Evolutionary conservation across 2,329 filamentous ascomycete species (phyloP), one percentile per base, ranked within the genome.

Genomic region (Macrophomina phaseolina): DNA sequence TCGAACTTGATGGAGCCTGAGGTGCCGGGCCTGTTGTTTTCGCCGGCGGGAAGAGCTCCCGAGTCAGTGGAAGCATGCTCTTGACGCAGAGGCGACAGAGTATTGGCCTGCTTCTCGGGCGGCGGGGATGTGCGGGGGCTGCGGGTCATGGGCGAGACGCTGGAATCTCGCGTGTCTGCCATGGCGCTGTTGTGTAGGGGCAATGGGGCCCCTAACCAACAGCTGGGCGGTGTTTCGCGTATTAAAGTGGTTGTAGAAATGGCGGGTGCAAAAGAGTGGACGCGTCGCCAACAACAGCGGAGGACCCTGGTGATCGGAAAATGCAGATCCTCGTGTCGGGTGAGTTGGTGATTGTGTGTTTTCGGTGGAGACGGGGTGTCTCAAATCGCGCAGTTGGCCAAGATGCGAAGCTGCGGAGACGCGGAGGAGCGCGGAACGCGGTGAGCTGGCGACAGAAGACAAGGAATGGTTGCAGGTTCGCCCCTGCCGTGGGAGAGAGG

Each of bases 131-230:
- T 71, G 58, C 69, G 73, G 9, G 74, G 69, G 65, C 69, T 72
- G 60, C 64, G 71, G 23, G 69, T 67, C 70, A 70, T 72, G 48
- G 75, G 73, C 38, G 72, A 73, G 63, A 72, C 60, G 65, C 71
- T 72, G n/a, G 73, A 71, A 8, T 73, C 73, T 64, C 69, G 70
- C 3, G 71, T 71, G 67, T 74, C 75, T 32, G 67, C 71, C 76
- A 78, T 77, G 62, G 23, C 53, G 38, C 28, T 64, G 38, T 64
- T 46, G 45, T 51, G 48, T 52, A 56, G 46, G 32, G 55, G 55
- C 40, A 60, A 16, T 46, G 28, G 11, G 62, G 51, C 62, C 48
- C 48, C 62, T 64, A 64, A 34, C 12, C 48, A 16, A 34, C 2
- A 45, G 42, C 16, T 3, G 5, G 42, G 42, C 16, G 5, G 16